A percentile compares a stretch with the other conserved stretches of the same genome.
These are phyloP conservation scores for Crotalaria pallida DNA, from an alignment of 306 rosid species.

Conservation along the genomic window DNA sequence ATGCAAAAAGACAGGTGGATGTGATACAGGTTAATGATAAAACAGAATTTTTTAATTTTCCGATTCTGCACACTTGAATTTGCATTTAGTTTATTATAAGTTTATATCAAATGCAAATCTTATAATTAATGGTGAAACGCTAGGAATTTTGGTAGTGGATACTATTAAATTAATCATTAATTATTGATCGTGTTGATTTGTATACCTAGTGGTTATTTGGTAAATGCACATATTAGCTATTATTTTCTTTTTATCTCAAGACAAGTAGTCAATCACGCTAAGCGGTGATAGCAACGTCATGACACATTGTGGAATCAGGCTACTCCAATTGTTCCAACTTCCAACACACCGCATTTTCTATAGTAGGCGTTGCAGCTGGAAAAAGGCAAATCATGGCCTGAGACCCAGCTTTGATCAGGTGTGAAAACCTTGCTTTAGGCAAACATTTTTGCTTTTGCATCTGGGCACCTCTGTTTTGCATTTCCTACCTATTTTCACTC, in stretches of 20 bases:
- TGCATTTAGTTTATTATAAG: neutral
- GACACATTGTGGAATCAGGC: neutral
- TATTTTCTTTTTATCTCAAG: neutral
- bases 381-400: neutral
- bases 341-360: neutral
- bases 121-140: neutral
- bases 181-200: neutral
- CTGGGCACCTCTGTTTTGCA: too few species aligned
- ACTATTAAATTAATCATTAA: neutral
- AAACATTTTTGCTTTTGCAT: neutral
- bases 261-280: neutral
- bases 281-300: neutral
- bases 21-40: neutral
- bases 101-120: neutral
- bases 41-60: neutral
- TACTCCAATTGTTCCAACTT: neutral
- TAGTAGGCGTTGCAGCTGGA: neutral
- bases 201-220: neutral
- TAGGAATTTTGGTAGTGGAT: neutral
- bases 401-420: neutral
- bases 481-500: too few species aligned
- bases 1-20: neutral
- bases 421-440: neutral
- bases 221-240: neutral
- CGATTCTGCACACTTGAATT: neutral